Base-by-base conservation (phyloP, 139 green algal species). In the Ulvella scutata region DNA sequence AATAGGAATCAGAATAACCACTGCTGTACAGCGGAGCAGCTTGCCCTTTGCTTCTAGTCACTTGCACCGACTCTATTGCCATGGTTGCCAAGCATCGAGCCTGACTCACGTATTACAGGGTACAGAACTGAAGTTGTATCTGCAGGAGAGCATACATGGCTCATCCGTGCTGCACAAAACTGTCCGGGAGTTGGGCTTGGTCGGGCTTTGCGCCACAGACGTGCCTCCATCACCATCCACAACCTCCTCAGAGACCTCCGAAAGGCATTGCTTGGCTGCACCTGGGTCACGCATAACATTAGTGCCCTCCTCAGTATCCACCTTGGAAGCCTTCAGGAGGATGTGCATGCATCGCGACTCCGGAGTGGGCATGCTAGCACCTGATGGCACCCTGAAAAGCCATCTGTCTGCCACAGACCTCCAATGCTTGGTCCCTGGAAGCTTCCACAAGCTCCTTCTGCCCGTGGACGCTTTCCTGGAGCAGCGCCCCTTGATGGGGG, bases 341-440 rank as follows among this genome's bases (percentile, higher is more conserved):
- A 67, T 67, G 51, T 67, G 51, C 51, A 67, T 67, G 51, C 31
- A 67, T 26, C 51, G 51, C 13, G 51, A 67, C 51, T 67, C n/a
- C 51, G 51, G 51, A 13, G 20, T 67, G n/a, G 51, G 51, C 13
- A 26, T 67, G 1, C 51, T 67, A 9, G 51, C 51, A 26, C 51
- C 51, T n/a, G 51, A 67, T 29, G 51, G 51, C 51, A 67, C 51
- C 51, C 51, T 67, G 51, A 67, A 67, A 29, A n/a, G 33, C 17
- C 51, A 67, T 26, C 51, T 67, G n/a, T 36, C n/a, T 26, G 51
- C 51, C 9, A 23, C 51, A 6, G 51, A 67, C 51, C 51, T 67
- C 9, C 51, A 26, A n/a, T 10, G 20, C 51, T 26, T 67, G 13
- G 9, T 6, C 10, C 51, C 9, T 26, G 51, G 51, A n/a, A n/a